phyloP scores from a whole-genome alignment of 176 grass and related monocot species.

The Leersia perrieri region DNA sequence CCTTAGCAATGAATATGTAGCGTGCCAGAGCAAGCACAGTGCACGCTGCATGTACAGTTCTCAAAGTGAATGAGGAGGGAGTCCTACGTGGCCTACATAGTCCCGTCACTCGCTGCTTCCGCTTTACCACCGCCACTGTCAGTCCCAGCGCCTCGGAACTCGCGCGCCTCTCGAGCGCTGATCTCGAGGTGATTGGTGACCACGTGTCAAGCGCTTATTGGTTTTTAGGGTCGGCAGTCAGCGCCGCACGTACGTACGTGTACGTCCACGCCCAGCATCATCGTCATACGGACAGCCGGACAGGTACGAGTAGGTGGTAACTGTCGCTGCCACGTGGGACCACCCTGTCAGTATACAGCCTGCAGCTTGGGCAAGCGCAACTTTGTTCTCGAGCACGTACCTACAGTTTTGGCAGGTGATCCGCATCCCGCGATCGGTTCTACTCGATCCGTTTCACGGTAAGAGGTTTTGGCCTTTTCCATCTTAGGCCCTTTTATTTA shows the following conservation, averaged over 20 bases:
- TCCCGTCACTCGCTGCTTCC: not conserved
- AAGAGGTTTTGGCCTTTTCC: too few relatives aligned
- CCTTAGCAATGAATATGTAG: not conserved
- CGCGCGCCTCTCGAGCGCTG: not conserved
- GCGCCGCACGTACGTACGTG: not conserved
- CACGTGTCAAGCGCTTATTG: not conserved
- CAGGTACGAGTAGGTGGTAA: not conserved
- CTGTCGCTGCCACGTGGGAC: not conserved
- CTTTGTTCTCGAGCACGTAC: too few relatives aligned
- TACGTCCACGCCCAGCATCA: not conserved
- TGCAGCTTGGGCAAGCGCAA: too few relatives aligned
- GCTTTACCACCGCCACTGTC: conserved; percentile 2
- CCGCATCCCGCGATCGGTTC: too few relatives aligned
- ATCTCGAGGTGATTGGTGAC: not conserved
- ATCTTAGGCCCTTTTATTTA: too few relatives aligned
- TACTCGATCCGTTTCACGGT: too few relatives aligned
- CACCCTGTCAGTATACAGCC: not conserved
- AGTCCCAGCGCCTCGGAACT: not conserved
- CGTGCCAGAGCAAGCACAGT: too few relatives aligned
- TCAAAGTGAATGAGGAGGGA: not conserved
- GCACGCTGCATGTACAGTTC: too few relatives aligned
- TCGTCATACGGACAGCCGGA: not conserved
- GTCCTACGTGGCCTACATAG: not conserved
- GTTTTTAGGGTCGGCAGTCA: not conserved
- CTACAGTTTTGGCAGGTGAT: too few relatives aligned